These are phyloP conservation scores for Zymoseptoria ardabiliae DNA, from an alignment of 2,329 filamentous ascomycete species.

Conservation along the genomic window DNA sequence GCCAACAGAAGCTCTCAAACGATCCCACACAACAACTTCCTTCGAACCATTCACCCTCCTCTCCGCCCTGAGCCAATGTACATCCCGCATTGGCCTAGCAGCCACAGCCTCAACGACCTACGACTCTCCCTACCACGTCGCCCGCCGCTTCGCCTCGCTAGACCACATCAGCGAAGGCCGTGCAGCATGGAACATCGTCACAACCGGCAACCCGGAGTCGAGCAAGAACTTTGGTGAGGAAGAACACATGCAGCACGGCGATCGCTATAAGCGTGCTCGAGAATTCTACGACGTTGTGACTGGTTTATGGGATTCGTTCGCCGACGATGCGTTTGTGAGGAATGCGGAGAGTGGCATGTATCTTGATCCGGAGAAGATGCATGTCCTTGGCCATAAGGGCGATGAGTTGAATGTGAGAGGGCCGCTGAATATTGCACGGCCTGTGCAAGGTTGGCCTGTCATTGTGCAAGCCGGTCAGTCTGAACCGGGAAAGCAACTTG, in stretches of 20 bases:
- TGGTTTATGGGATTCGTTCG: slow-evolving; percentile 32
- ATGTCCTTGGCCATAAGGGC: slow-evolving; percentile 46
- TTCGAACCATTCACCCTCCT: slow-evolving; percentile 42
- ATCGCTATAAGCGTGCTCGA: slow-evolving; percentile 44
- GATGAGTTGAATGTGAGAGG: slow-evolving; percentile 22
- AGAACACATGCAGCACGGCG: slow-evolving; percentile 42
- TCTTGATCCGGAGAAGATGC: slow-evolving; percentile 47
- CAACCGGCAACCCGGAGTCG: slow-evolving; percentile 41
- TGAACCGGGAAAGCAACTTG: slow-evolving; percentile 21
- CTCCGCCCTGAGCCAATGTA: slow-evolving; percentile 39
- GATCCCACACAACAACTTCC: slow-evolving; percentile 52
- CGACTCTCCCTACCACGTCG: slow-evolving; percentile 32
- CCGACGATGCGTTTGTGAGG: slow-evolving; percentile 48
- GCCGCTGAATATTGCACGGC: slow-evolving; percentile 20
- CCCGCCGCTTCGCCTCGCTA: slow-evolving; percentile 31
- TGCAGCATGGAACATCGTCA: slow-evolving; percentile 47
- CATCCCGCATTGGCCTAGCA: slow-evolving; percentile 36
- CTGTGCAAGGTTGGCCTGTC: slow-evolving; percentile 22
- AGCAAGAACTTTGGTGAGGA: slow-evolving; percentile 41
- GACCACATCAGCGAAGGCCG: slow-evolving; percentile 33
- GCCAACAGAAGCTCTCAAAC: slow-evolving; percentile 50
- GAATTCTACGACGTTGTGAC: slow-evolving; percentile 35
- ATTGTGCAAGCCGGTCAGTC: slow-evolving; percentile 24
- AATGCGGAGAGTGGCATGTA: slow-evolving; percentile 43
- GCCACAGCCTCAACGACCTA: slow-evolving; percentile 34